Evolutionary conservation across 2,329 filamentous ascomycete species (phyloP).

Genomic region (Sporothrix luriei): DNA sequence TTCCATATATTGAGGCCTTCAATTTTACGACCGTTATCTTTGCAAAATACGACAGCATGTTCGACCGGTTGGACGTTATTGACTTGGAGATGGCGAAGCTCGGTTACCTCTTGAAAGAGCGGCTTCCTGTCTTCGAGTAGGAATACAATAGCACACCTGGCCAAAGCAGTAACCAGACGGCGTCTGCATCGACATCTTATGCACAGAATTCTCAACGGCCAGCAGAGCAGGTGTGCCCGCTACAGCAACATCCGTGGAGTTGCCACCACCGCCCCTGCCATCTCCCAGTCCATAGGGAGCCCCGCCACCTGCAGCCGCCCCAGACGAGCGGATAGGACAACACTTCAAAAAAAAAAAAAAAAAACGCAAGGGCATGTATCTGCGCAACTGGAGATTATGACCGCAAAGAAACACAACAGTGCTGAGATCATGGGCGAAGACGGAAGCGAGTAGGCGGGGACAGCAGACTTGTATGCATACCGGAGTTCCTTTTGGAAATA

Average conservation of each 20-base stretch:
- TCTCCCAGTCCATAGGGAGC: not conserved
- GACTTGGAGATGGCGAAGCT: not conserved
- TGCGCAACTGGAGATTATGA: not conserved
- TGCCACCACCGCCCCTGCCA: not conserved
- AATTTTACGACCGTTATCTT: not conserved
- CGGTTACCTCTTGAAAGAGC: not conserved
- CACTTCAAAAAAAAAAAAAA: not conserved
- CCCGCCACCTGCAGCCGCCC: not conserved
- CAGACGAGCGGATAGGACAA: not conserved
- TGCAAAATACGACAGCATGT: not conserved
- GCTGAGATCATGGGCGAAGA: not conserved
- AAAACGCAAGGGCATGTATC: not conserved
- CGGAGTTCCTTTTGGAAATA: not conserved
- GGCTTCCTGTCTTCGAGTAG: not conserved
- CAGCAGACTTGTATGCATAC: not conserved
- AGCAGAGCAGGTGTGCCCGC: not conserved
- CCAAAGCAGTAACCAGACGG: not conserved
- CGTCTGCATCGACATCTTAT: not conserved
- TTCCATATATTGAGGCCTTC: not conserved
- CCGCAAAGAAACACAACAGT: not conserved
- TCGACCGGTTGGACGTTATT: not conserved
- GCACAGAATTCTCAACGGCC: not conserved
- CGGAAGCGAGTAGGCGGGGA: not conserved
- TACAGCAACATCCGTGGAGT: not conserved
- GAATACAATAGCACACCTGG: not conserved